These are phyloP conservation scores for Plasmodium inui DNA, from an alignment of 169 alveolate genomes.

Conservation along the genomic window DNA sequence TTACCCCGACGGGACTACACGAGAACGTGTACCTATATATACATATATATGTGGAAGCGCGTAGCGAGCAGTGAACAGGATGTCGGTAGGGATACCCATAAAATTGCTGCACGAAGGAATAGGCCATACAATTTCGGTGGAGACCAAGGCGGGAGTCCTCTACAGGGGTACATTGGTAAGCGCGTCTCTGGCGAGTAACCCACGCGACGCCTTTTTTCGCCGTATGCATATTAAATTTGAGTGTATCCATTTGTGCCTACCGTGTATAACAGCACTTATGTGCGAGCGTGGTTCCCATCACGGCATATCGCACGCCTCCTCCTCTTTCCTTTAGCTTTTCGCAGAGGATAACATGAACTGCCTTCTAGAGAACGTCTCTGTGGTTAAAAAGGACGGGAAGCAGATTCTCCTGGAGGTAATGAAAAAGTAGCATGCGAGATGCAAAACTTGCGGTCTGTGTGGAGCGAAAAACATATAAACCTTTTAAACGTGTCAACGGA, in stretches of 20 bases:
- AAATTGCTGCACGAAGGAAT: constrained; percentile 98
- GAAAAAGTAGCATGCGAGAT: not conserved
- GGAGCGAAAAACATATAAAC: not conserved
- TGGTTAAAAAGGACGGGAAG: constrained; percentile 97
- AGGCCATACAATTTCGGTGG: constrained; percentile 98
- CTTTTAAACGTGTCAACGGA: not conserved
- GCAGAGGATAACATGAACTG: constrained; percentile 99
- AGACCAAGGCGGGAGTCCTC: constrained; percentile 95
- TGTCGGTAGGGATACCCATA: constrained; percentile 97
- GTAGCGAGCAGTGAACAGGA: constrained; percentile 45
- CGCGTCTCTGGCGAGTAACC: constrained; percentile 71
- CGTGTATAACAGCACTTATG: not conserved
- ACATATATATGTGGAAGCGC: not conserved
- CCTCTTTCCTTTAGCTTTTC: constrained; percentile 73
- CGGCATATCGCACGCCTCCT: not conserved
- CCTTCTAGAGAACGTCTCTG: constrained; percentile 96
- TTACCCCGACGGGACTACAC: not conserved
- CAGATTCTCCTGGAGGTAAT: constrained; percentile 91
- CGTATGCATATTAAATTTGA: not conserved
- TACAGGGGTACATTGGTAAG: constrained; percentile 97
- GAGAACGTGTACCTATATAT: not conserved
- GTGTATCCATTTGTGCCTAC: not conserved
- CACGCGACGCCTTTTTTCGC: not conserved
- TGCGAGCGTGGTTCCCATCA: not conserved
- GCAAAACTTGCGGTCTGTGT: not conserved